Evolutionary conservation across 192 early-diverging fungal species (phyloP), one percentile per base, ranked within the genome.

Genomic region (Backusella tarrabulga): DNA sequence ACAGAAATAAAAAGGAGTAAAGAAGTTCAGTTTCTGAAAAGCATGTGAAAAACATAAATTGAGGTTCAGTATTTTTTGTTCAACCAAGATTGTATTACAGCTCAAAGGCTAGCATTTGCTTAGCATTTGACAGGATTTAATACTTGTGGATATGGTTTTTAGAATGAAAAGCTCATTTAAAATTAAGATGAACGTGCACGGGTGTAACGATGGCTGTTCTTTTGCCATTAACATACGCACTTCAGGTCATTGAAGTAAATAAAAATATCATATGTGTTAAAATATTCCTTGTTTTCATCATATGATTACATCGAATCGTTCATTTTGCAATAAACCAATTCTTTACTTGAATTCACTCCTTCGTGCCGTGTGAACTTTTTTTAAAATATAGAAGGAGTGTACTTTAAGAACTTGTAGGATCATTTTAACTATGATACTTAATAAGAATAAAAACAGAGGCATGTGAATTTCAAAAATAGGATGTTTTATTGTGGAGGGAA

Each of bases 31-130:
- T 8, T 50, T 19, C n/a, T 50, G 19, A n/a, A 50, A 63, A 29
- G 56, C 56, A 63, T 63, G 56, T 63, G 56, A 63, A 63, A 63
- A 63, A 63, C 23, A 29, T 14, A 29, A 63, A 63, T 63, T 63
- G 26, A 63, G 26, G 11, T 3, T 8, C 23, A 63, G 56, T 63
- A 63, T 4, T 2, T 32, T 63, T 63, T 50, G 46, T 50, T 50
- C 19, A 50, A 50, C 46, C 19, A 50, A 6, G 2, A 12, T 63
- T 14, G 56, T 63, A 63, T 63, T 29, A 63, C 56, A 63, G 12
- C 4, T 29, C 21, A 63, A 29, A 11, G 1, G 56, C 11, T 32
- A 63, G 1, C 56, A 29, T 29, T 26, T 60, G 21, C 56, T 60
- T 60, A 60, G 9, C 1, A 60, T 60, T 63, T 63, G 56, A 56